These are phyloP conservation scores for Candida glaebosa DNA, from an alignment of 805 yeast species.

Conservation along the genomic window DNA sequence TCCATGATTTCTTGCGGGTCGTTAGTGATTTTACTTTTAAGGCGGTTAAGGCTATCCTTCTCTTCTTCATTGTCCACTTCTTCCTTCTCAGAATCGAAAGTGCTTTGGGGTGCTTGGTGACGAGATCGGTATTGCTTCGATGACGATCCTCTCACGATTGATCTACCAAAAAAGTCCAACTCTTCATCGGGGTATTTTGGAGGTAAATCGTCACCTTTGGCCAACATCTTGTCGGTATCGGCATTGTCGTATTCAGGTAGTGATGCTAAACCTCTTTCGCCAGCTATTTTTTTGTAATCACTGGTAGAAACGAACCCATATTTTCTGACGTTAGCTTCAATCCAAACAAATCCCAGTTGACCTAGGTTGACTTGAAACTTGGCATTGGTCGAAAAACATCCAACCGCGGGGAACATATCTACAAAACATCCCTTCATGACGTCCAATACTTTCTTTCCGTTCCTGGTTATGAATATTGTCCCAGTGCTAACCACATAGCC, in stretches of 20 bases:
- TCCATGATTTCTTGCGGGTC: conserved; percentile 37
- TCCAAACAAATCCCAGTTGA: conserved; percentile 46
- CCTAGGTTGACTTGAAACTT: conserved; percentile 43
- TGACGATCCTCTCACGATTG: conserved; percentile 28
- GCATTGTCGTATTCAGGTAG: conserved; percentile 34
- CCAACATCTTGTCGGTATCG: conserved; percentile 52
- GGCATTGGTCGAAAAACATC: conserved; percentile 44
- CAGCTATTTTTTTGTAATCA: conserved; percentile 32
- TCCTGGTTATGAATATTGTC: conserved; percentile 50
- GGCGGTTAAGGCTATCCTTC: conserved; percentile 5
- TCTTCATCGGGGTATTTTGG: conserved; percentile 67
- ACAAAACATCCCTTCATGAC: conserved; percentile 46
- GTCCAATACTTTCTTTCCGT: conserved; percentile 52
- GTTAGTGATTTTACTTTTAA: conserved; percentile 15
- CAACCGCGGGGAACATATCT: conserved; percentile 53
- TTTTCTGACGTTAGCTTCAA: conserved; percentile 50
- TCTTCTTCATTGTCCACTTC: conserved; percentile 10
- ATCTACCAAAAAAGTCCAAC: conserved; percentile 56
- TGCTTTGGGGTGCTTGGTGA: background rate
- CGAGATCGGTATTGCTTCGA: conserved; percentile 12
- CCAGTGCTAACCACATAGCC: conserved; percentile 50
- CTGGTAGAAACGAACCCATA: conserved; percentile 53
- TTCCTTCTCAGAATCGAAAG: conserved; percentile 6
- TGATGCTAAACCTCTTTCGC: conserved; percentile 37
- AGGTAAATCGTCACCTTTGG: conserved; percentile 70